Evolutionary conservation across 75 land plant species (phyloP), one percentile per base, ranked within the genome.

Genomic region (Selaginella moellendorffii): DNA sequence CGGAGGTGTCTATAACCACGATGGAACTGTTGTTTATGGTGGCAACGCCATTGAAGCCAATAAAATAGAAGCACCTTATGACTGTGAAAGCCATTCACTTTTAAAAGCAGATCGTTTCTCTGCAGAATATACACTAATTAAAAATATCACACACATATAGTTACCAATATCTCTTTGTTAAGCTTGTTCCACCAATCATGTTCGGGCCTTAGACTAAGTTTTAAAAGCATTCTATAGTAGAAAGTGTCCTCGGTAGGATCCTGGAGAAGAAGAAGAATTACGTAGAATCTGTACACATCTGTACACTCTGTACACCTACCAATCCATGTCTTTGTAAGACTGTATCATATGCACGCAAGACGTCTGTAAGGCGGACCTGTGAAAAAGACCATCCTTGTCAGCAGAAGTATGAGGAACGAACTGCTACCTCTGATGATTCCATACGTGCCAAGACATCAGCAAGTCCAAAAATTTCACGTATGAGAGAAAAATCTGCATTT

Each of bases 201-300:
- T 24, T 36, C 54, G 1, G 53, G 51, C 29, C 67, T 52, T 17
- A 65, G 25, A 42, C 67, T 65, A 46, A 65, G 51, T 25, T 65
- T 65, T 1, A 65, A 52, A 42, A 65, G 67, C 67, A 65, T 65
- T 14, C 67, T 36, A 52, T 65, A 65, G 25, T 65, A 65, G 24
- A 65, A 65, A 0, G 67, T 65, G 67, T 65, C 67, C 51, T 65
- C 67, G 20, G 67, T 25, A 9, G 65, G 65, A 65, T 65, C 25
- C 67, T 65, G 36, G 36, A 2, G 22, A 2, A 63, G 31, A 28
- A 29, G 1, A n/a, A 1, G 21, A 5, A 31, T 1, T 29, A 27
- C 17, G 14, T 25, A 25, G 59, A 63, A 17, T 36, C 5, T 36
- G 30, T 19, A 31, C 24, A 27, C 20, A 30, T 9, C 2, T 18